Evolutionary conservation across 345 rosid species (phyloP).

Genomic region (Trapa incisa): DNA sequence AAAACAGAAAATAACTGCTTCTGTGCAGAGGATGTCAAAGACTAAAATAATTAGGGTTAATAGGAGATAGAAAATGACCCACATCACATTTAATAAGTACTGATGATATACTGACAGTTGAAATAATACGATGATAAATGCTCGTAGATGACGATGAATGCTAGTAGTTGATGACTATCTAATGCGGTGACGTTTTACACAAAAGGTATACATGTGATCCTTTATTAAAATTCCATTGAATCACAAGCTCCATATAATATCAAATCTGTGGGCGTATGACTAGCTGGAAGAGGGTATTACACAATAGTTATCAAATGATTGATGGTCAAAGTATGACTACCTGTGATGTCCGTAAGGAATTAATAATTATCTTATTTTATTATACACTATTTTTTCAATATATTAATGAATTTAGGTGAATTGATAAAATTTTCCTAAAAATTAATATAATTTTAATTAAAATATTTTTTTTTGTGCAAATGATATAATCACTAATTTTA

Average conservation of each 20-base stretch:
- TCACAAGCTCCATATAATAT: neutral
- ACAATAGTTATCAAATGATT: neutral
- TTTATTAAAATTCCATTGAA: neutral
- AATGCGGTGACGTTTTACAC: too few relatives aligned
- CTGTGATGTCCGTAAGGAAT: too few relatives aligned
- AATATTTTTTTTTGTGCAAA: too few relatives aligned
- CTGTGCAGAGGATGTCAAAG: too few relatives aligned
- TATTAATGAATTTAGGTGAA: constrained; percentile 20
- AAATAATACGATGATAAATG: neutral
- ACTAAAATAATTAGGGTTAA: neutral
- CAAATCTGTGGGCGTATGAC: neutral
- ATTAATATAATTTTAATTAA: too few relatives aligned
- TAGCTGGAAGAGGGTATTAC: neutral
- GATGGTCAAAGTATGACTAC: neutral
- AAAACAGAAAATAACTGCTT: too few relatives aligned
- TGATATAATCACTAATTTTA: too few relatives aligned
- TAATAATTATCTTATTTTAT: too few relatives aligned
- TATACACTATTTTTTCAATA: too few relatives aligned
- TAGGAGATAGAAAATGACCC: neutral
- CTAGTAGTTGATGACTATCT: neutral
- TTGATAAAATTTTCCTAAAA: neutral
- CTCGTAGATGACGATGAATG: neutral
- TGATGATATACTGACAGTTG: neutral
- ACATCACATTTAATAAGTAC: neutral
- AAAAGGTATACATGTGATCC: too few relatives aligned